phyloP scores from a whole-genome alignment of 805 yeast genomes.

The Suhomyces prunicola region DNA sequence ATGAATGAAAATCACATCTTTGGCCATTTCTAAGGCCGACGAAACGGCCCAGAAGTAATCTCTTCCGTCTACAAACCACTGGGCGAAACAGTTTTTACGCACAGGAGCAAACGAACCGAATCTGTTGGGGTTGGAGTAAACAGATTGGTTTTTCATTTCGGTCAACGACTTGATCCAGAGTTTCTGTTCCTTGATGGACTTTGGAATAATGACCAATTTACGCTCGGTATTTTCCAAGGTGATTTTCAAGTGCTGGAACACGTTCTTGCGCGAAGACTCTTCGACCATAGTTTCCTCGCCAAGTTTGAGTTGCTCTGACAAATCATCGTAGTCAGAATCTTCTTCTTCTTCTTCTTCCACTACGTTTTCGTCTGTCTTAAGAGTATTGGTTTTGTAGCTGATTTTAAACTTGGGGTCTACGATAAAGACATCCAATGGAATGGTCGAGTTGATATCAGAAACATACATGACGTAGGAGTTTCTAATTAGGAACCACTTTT shows the following conservation, averaged over 20 bases:
- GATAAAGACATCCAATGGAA: slow-evolving; percentile 86
- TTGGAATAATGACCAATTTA: slow-evolving; percentile 67
- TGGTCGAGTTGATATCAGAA: slow-evolving; percentile 79
- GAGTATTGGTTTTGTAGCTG: slow-evolving; percentile 42
- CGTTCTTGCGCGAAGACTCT: slow-evolving; percentile 32
- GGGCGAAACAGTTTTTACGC: slow-evolving; percentile 79
- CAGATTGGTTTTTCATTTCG: slow-evolving; percentile 61
- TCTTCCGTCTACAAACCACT: slow-evolving; percentile 95
- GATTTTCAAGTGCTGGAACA: slow-evolving; percentile 51
- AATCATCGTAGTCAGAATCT: slow-evolving; percentile 46
- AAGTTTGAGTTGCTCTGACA: slow-evolving; percentile 24
- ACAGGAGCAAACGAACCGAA: slow-evolving; percentile 93
- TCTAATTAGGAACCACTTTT: slow-evolving; percentile 88
- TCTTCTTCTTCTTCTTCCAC: slow-evolving; percentile 36
- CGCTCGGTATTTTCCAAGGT: slow-evolving; percentile 74
- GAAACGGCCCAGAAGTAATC: slow-evolving; percentile 97
- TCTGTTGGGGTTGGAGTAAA: slow-evolving; percentile 73
- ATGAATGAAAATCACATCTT: slow-evolving; percentile 88
- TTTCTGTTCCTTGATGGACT: slow-evolving; percentile 59
- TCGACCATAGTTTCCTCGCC: slow-evolving; percentile 22
- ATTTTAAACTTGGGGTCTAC: slow-evolving; percentile 77
- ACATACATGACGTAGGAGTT: slow-evolving; percentile 83
- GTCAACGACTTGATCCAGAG: slow-evolving; percentile 75
- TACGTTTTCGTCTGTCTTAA: slow-evolving; percentile 11
- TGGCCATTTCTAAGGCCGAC: slow-evolving; percentile 88